Percentiles rank a stretch among this genome's conserved stretches.
phyloP scores from a whole-genome alignment of 1,284 basidiomycete species.

The Ganoderma resinaceum region DNA sequence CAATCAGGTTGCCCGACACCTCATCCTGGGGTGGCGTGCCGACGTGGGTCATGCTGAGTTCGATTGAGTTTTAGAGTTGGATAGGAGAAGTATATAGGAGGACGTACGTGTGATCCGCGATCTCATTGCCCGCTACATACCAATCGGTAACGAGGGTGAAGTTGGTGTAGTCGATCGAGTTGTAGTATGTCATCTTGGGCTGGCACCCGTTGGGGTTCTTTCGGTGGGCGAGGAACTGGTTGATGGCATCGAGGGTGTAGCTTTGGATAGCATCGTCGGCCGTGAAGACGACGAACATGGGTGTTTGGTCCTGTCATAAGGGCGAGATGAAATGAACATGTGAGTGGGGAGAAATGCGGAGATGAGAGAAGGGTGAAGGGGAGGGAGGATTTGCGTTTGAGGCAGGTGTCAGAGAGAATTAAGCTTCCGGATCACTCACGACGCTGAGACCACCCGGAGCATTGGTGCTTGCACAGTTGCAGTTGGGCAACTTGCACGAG shows the following conservation, averaged over 20 bases:
- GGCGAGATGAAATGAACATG: background rate
- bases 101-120: conserved; percentile 84
- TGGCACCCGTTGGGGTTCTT: conserved; percentile 86
- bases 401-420: conserved; percentile 13
- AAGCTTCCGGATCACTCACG: conserved; percentile 47
- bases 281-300: conserved; percentile 76
- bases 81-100: conserved; percentile 5
- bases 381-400: conserved; percentile 11
- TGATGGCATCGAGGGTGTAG: conserved; percentile 75
- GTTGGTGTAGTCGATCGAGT: conserved; percentile 79
- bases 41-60: conserved; percentile 80
- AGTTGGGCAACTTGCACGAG: conserved; percentile 72
- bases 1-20: conserved; percentile 82
- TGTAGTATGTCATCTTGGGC: conserved; percentile 80
- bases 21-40: conserved; percentile 67
- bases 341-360: background rate
- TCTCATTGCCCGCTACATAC: conserved; percentile 86
- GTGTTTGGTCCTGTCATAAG: conserved; percentile 59
- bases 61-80: conserved; percentile 11
- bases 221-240: conserved; percentile 79
- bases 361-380: conserved; percentile 18
- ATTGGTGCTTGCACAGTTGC: conserved; percentile 74
- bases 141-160: conserved; percentile 85
- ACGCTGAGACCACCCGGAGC: conserved; percentile 74
- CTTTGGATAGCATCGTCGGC: conserved; percentile 79